Percentiles rank a stretch among this genome's conserved stretches.
These are phyloP conservation scores for Caloboletus inedulis DNA, from an alignment of 1,284 basidiomycete species.

Conservation along the genomic window DNA sequence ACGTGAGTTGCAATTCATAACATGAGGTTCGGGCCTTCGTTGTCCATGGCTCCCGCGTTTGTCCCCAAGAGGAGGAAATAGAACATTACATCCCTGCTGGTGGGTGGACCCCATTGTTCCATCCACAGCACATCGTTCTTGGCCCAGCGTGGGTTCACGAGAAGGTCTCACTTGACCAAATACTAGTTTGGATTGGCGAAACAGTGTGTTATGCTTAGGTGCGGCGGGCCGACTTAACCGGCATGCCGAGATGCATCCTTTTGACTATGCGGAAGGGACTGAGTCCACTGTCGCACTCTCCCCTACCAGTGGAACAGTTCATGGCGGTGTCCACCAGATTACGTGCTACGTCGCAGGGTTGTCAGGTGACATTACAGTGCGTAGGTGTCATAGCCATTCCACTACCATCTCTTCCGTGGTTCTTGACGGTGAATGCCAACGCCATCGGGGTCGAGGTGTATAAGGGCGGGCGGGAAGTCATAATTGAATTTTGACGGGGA, in stretches of 20 bases:
- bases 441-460: not conserved
- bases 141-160: conserved; percentile 60
- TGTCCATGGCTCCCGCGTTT: too few species aligned
- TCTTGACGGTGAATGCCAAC: conserved; percentile 15
- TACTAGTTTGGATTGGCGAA: conserved; percentile 66
- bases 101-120: conserved; percentile 64
- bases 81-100: too few species aligned
- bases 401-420: conserved; percentile 12
- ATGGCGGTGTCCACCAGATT: conserved; percentile 9
- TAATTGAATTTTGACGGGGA: conserved; percentile 12
- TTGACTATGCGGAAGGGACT: conserved; percentile 27
- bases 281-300: conserved; percentile 14
- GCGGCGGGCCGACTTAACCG: too few species aligned
- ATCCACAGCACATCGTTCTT: conserved; percentile 44
- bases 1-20: too few species aligned
- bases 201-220: conserved; percentile 50
- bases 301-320: conserved; percentile 2
- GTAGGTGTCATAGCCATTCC: not conserved
- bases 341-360: too few species aligned
- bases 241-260: too few species aligned
- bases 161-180: conserved; percentile 51
- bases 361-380: conserved; percentile 7
- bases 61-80: too few species aligned
- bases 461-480: conserved; percentile 1
- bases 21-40: too few species aligned